Conservation (phyloP, 163 green algal genomes). For the Scenedesmus sp. region DNA sequence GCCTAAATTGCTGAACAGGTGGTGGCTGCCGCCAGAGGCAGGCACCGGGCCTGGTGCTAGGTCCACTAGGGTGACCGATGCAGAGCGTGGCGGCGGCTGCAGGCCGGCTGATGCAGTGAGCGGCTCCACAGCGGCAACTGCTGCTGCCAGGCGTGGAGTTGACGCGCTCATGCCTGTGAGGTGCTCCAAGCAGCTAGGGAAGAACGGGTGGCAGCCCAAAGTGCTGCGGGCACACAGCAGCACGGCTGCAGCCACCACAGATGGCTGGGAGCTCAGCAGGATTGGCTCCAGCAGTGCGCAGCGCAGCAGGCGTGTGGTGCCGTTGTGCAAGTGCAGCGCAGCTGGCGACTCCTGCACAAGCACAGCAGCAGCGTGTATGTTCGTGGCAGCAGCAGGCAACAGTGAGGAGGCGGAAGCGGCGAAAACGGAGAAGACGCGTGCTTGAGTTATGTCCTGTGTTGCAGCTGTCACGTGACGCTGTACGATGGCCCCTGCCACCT, state of each 20-base stretch:
- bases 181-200: slow-evolving; percentile 70
- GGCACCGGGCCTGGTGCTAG: background rate
- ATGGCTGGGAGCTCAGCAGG: slow-evolving; percentile 84
- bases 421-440: background rate
- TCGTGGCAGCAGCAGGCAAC: background rate
- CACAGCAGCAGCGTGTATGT: background rate
- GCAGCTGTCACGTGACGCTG: background rate
- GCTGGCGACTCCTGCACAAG: slow-evolving; percentile 7
- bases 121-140: slow-evolving; percentile 34
- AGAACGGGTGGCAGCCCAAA: slow-evolving; percentile 74
- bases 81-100: slow-evolving; percentile 4
- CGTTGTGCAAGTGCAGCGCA: background rate
- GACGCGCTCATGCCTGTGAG: slow-evolving; percentile 64
- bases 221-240: slow-evolving; percentile 73
- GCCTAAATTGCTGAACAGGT: slow-evolving; percentile 11
- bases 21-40: background rate
- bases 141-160: slow-evolving; percentile 6
- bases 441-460: background rate
- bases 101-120: slow-evolving; percentile 22
- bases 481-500: background rate
- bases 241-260: slow-evolving; percentile 79
- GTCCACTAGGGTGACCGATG: background rate
- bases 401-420: background rate
- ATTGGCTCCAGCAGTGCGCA: slow-evolving; percentile 51
- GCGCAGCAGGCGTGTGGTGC: slow-evolving; percentile 45